phyloP scores from a whole-genome alignment of 108 stramenopile species.

The Cyclostephanos tholiformis region DNA sequence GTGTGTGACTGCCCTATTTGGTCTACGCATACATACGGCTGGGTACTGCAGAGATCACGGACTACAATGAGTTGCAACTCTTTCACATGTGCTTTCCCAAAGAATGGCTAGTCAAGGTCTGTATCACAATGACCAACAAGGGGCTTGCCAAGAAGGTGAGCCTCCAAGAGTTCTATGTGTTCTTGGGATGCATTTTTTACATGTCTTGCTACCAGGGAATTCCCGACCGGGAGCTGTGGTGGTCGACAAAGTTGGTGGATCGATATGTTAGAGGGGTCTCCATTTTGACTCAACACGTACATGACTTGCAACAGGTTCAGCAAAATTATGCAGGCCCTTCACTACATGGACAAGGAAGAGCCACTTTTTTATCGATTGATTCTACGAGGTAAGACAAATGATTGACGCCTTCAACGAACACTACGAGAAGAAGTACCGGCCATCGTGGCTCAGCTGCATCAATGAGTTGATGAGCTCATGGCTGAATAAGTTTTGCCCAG shows the following conservation, averaged over 20 bases:
- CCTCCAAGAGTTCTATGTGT: conserved; percentile 5
- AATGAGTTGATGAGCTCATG: no score
- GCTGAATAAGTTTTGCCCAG: no score
- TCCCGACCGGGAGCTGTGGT: conserved; percentile 14
- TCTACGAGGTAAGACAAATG: conserved; percentile 31
- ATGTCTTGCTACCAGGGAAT: conserved; percentile 18
- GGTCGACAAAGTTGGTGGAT: conserved; percentile 9
- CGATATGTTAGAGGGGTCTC: background rate
- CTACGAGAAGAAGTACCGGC: no score
- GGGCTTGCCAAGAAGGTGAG: background rate
- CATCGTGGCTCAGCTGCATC: no score
- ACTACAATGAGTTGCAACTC: no score
- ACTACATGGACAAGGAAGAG: conserved; percentile 7
- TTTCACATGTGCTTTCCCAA: no score
- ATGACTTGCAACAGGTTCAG: conserved; percentile 9
- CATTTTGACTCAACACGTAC: conserved; percentile 8
- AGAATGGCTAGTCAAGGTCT: conserved; percentile 17
- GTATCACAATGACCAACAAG: conserved; percentile 16
- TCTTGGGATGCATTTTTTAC: conserved; percentile 17
- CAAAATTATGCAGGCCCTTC: conserved; percentile 2
- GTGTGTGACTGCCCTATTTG: no score
- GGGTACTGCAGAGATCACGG: no score
- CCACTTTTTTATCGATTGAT: conserved; percentile 18
- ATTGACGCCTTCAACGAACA: conserved; percentile 34
- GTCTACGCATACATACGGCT: no score